These are phyloP conservation scores for Hypoxylon crocopeplum DNA, from an alignment of 495 filamentous ascomycete genomes.

Conservation along the genomic window DNA sequence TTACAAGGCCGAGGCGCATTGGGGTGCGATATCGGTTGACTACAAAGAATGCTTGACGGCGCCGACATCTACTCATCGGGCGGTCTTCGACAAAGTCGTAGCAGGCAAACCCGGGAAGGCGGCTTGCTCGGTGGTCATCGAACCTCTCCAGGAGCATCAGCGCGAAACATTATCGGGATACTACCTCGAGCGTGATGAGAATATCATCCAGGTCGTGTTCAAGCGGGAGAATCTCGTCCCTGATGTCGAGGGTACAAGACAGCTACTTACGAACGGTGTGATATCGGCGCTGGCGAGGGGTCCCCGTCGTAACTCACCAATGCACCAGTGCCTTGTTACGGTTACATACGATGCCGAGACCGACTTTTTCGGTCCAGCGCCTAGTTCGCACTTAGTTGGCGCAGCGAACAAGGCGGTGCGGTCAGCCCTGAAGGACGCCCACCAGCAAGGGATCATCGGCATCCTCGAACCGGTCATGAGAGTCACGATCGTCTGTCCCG, in stretches of 20 bases:
- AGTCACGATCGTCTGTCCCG: constrained; percentile 82
- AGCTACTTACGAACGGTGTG: constrained; percentile 76
- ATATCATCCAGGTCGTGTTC: constrained; percentile 66
- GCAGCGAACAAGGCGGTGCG: constrained; percentile 77
- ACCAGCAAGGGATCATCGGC: constrained; percentile 55
- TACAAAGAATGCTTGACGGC: constrained; percentile 81
- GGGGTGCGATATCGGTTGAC: constrained; percentile 94
- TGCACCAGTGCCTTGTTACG: constrained; percentile 72
- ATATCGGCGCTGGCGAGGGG: constrained; percentile 87
- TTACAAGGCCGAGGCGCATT: constrained; percentile 85
- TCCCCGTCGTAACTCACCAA: constrained; percentile 74
- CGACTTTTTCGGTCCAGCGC: constrained; percentile 72
- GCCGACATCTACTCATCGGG: constrained; percentile 58
- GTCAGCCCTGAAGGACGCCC: constrained; percentile 65
- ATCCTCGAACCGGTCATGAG: constrained; percentile 95
- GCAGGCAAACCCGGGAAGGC: constrained; percentile 82
- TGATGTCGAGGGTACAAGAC: constrained; percentile 63
- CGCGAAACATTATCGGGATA: constrained; percentile 40
- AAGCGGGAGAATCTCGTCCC: constrained; percentile 56
- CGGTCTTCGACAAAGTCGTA: constrained; percentile 76
- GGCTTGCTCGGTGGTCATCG: constrained; percentile 70
- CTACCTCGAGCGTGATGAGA: constrained; percentile 57
- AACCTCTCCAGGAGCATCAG: constrained; percentile 61
- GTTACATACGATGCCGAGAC: constrained; percentile 69
- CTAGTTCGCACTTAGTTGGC: constrained; percentile 75